A percentile compares a stretch with the other conserved stretches of the same genome.
Evolutionary conservation across 2,329 filamentous ascomycete species (phyloP).

Genomic region (Apiospora sp.): DNA sequence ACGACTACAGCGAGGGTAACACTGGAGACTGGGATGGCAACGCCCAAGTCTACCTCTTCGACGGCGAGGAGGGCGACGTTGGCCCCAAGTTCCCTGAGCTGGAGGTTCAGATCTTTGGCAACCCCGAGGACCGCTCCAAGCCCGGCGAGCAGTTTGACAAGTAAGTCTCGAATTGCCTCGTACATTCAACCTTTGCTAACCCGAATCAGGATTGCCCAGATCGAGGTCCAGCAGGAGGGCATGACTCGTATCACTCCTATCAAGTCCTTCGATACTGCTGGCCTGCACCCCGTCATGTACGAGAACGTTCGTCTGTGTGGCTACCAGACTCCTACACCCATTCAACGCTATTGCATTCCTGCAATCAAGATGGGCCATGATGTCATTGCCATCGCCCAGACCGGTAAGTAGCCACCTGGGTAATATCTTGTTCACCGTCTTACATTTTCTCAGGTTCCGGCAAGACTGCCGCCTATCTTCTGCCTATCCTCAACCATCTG

Average conservation of each 20-base stretch:
- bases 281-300: slow-evolving; percentile 83
- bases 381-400: slow-evolving; percentile 90
- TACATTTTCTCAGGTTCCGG: slow-evolving; percentile 74
- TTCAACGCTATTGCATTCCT: slow-evolving; percentile 86
- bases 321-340: slow-evolving; percentile 80
- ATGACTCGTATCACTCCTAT: slow-evolving; percentile 58
- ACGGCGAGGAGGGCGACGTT: slow-evolving; percentile 85
- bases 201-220: slow-evolving; percentile 57
- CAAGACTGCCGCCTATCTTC: slow-evolving; percentile 92
- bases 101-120: slow-evolving; percentile 78
- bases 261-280: slow-evolving; percentile 74
- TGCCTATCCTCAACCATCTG: slow-evolving; percentile 86
- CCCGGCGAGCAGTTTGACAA: slow-evolving; percentile 69
- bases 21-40: slow-evolving; percentile 57
- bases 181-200: slow-evolving; percentile 23
- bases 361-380: slow-evolving; percentile 80
- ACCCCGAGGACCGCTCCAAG: slow-evolving; percentile 56
- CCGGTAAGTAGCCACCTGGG: slow-evolving; percentile 68
- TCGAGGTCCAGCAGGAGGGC: slow-evolving; percentile 66
- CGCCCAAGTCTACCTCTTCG: slow-evolving; percentile 81
- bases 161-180: slow-evolving; percentile 50
- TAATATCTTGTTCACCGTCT: background rate
- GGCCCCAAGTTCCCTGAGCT: slow-evolving; percentile 75
- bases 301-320: slow-evolving; percentile 78
- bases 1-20: slow-evolving; percentile 54